A percentile compares a stretch with the other conserved stretches of the same genome.
Conservation (phyloP, 208 protist genomes). For the Crithidia sp. region DNA sequence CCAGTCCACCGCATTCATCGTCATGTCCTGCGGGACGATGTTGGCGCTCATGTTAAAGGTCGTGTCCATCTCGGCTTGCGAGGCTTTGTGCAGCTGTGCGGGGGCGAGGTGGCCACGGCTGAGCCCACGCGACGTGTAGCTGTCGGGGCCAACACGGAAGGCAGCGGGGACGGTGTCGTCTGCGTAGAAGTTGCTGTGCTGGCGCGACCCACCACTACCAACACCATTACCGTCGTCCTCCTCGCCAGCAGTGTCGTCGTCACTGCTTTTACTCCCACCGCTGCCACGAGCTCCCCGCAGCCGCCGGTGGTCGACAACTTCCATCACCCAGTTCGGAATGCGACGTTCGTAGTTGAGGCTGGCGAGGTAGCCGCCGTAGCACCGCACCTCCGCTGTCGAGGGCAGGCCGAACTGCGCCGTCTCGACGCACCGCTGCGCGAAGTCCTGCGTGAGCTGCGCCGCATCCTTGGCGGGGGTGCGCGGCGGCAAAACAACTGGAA, state of each 20-base stretch:
- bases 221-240: constrained; percentile 18
- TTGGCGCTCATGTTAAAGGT: constrained; percentile 92
- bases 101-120: constrained; percentile 86
- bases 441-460: constrained; percentile 17
- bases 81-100: constrained; percentile 78
- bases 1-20: constrained; percentile 85
- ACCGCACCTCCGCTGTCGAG: constrained; percentile 55
- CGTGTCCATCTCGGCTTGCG: constrained; percentile 67
- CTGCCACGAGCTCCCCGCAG: constrained; percentile 8
- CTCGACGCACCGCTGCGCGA: constrained; percentile 42
- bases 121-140: constrained; percentile 63
- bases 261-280: not conserved
- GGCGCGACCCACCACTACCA: constrained; percentile 29
- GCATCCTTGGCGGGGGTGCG: constrained; percentile 8
- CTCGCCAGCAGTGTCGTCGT: constrained; percentile 17
- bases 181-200: constrained; percentile 69
- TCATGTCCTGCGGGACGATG: constrained; percentile 89
- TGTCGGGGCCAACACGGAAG: constrained; percentile 65
- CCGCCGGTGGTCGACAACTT: constrained; percentile 46
- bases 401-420: constrained; percentile 52
- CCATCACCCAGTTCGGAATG: constrained; percentile 83
- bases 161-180: constrained; percentile 55
- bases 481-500: constrained; percentile 46
- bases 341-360: constrained; percentile 84
- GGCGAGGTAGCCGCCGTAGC: constrained; percentile 74